Evolutionary conservation across 1,284 basidiomycete species (phyloP).

Genomic region (Megacollybia platyphylla): DNA sequence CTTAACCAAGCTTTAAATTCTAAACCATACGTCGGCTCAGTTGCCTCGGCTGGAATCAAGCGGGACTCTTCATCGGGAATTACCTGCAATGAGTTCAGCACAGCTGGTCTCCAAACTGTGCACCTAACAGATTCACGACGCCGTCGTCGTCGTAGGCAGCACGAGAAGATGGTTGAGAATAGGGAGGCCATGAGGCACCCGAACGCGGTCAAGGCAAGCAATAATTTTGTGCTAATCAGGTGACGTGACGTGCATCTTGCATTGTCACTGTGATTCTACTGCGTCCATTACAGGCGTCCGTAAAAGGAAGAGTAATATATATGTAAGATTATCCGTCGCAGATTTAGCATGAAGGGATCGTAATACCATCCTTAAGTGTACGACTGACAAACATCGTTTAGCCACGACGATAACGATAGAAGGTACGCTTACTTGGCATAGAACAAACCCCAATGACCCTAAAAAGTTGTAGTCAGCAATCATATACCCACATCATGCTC

Average conservation of each 20-base stretch:
- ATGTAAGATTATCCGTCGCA: too few species aligned
- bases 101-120: not conserved
- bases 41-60: conserved; percentile 9
- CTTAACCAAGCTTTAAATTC: conserved; percentile 8
- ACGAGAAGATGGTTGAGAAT: not conserved
- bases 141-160: not conserved
- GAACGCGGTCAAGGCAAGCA: not conserved
- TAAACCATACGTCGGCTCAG: not conserved
- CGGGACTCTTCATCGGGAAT: conserved; percentile 10
- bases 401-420: not conserved
- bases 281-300: too few species aligned
- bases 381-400: conserved; percentile 2
- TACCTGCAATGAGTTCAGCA: conserved; percentile 1
- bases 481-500: conserved; percentile 68
- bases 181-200: not conserved
- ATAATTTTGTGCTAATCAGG: not conserved
- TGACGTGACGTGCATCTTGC: not conserved
- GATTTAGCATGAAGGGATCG: conserved; percentile 7
- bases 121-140: not conserved
- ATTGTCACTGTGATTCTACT: not conserved
- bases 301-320: too few species aligned
- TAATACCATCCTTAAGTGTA: conserved; percentile 9
- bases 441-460: conserved; percentile 50
- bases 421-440: conserved; percentile 19
- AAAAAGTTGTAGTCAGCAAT: conserved; percentile 46